Evolutionary conservation across 2,329 filamentous ascomycete species (phyloP).

Genomic region (Lecanicillium sp.): DNA sequence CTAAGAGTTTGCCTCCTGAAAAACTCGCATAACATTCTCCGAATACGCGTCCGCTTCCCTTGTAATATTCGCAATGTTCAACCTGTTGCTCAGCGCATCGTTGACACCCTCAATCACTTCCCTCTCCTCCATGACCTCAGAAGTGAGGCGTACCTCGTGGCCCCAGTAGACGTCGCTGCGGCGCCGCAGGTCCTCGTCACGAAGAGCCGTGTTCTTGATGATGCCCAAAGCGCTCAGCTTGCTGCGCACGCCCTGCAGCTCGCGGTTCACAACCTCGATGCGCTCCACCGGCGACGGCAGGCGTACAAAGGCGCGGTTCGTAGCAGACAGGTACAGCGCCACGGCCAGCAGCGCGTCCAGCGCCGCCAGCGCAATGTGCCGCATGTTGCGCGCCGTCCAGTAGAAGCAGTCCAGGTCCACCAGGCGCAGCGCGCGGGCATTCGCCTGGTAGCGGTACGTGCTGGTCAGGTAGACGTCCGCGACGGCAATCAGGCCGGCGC

Average conservation of each 20-base stretch:
- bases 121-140: constrained; percentile 69
- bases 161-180: constrained; percentile 70
- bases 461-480: constrained; percentile 60
- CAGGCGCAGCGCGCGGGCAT: constrained; percentile 53
- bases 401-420: constrained; percentile 61
- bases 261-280: constrained; percentile 50
- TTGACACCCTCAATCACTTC: constrained; percentile 67
- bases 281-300: constrained; percentile 57
- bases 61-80: constrained; percentile 54
- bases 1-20: constrained; percentile 11
- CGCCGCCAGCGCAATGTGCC: constrained; percentile 55
- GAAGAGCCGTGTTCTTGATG: constrained; percentile 68
- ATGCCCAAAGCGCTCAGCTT: constrained; percentile 68
- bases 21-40: constrained; percentile 29
- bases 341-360: constrained; percentile 58
- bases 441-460: constrained; percentile 58
- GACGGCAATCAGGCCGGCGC: constrained; percentile 48
- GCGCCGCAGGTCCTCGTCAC: constrained; percentile 63
- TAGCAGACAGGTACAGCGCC: constrained; percentile 68
- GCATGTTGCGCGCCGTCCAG: constrained; percentile 59
- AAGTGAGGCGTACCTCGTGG: constrained; percentile 65
- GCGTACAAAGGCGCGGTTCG: constrained; percentile 67
- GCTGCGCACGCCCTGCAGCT: constrained; percentile 51
- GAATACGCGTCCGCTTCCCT: constrained; percentile 58
- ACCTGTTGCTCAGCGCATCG: constrained; percentile 54